Evolutionary conservation across 2,329 filamentous ascomycete species (phyloP).

Genomic region (Taxawa tesnikishii): DNA sequence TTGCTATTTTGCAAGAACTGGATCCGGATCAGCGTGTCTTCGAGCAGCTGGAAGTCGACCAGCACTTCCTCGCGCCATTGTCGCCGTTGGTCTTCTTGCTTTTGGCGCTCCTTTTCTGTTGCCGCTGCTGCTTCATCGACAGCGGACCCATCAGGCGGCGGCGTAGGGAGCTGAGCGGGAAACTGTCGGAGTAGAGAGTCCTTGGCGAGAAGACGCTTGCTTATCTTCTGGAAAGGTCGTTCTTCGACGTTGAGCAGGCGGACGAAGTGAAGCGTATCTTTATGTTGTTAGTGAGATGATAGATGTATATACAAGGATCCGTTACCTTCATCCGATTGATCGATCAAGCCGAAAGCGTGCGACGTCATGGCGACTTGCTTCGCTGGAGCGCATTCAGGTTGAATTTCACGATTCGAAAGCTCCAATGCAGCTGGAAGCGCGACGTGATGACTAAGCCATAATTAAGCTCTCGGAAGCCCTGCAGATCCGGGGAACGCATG

Average conservation of each 20-base stretch:
- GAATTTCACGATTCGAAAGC: too few relatives aligned
- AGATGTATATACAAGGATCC: too few relatives aligned
- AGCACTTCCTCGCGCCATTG: constrained; percentile 72
- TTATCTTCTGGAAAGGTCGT: constrained; percentile 80
- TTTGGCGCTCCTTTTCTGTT: constrained; percentile 34
- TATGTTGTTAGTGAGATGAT: too few relatives aligned
- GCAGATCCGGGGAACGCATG: too few relatives aligned
- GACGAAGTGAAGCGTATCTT: constrained; percentile 72
- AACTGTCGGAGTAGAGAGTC: constrained; percentile 49
- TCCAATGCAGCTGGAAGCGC: too few relatives aligned
- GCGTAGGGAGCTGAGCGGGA: constrained; percentile 48
- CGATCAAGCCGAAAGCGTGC: constrained; percentile 43
- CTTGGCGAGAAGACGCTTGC: constrained; percentile 62
- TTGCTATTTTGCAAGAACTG: constrained; percentile 82
- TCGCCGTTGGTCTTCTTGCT: constrained; percentile 43
- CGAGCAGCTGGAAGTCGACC: constrained; percentile 80
- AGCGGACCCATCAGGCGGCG: constrained; percentile 48
- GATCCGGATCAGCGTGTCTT: constrained; percentile 74
- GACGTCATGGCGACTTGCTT: constrained; percentile 6
- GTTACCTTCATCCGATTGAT: constrained; percentile 58
- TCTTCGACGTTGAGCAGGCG: constrained; percentile 85
- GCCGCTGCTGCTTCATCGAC: constrained; percentile 32
- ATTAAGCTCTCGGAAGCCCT: too few relatives aligned
- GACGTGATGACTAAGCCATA: too few relatives aligned
- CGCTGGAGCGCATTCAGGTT: too few relatives aligned